Evolutionary conservation across 2,329 filamentous ascomycete species (phyloP), one percentile per base, ranked within the genome.

Genomic region (Cladosporium sp.): DNA sequence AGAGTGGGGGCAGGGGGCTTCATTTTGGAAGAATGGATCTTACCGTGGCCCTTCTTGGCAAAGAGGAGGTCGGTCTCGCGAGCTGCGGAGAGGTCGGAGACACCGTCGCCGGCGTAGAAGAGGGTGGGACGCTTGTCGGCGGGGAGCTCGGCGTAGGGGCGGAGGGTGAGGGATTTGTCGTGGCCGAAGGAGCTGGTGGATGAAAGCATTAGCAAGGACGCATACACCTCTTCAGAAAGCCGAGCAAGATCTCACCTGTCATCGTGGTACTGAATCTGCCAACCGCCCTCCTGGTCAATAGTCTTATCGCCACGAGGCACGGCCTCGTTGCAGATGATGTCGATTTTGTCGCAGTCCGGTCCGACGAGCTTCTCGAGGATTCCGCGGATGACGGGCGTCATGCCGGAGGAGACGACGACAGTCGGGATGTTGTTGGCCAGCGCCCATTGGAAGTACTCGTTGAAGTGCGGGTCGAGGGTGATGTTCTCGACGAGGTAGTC

Each of bases 101-200:
- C 89, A 42, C 92, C 92, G 61, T 97, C 92, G 52, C 93, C 93
- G 27, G 93, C 92, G 63, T 98, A 98, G 68, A 97, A 89, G 72
- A 97, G 81, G 33, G 82, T 84, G 2, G 93, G 93, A 36, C 90
- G 79, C 62, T 86, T 71, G 27, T 75, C 68, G 12, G 75, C 75
- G 0, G 88, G 83, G 38, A 95, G 76, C 20, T 82, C 76, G 2
- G 85, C 84, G 71, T 97, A 97, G 45, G 89, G 89, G 57, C 88
- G 83, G 62, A 98, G 89, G 66, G 93, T 88, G 48, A 92, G 76
- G 20, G 85, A 91, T 80, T 98, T 98, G 77, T 98, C 92, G 67
- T 98, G 93, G n/a, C 93, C 93, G 62, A 94, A 94, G 52, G 84
- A 78, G 64, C 86, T 88, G 55, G 52, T 11, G 29, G 18, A n/a